phyloP scores from a whole-genome alignment of 257 asterid species.

The Lantana camara region DNA sequence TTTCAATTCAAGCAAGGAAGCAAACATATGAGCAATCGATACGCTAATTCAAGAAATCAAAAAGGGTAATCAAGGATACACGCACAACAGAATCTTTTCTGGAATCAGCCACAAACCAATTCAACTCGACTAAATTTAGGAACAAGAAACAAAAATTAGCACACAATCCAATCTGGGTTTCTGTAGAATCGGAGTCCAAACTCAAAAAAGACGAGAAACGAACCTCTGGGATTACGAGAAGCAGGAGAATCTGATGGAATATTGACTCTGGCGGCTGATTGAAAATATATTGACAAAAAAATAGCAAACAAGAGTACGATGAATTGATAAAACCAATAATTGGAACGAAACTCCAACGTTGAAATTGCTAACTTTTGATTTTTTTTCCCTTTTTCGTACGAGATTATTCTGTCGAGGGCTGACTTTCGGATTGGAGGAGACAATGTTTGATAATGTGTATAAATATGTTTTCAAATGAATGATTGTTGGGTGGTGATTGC shows the following conservation, averaged over 20 bases:
- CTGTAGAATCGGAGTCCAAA: not conserved
- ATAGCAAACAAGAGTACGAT: slow-evolving; percentile 9
- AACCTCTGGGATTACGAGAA: slow-evolving; percentile 33
- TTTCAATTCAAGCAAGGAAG: slow-evolving; percentile 14
- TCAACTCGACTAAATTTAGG: slow-evolving; percentile 20
- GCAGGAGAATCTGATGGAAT: slow-evolving; percentile 35
- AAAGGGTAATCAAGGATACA: not conserved
- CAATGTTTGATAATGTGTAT: not conserved
- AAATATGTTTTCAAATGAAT: not conserved
- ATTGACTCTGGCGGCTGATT: slow-evolving; percentile 32
- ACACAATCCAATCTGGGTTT: slow-evolving; percentile 14
- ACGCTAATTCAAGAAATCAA: slow-evolving; percentile 18
- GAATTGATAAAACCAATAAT: not conserved
- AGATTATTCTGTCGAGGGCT: slow-evolving; percentile 14
- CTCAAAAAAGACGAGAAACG: slow-evolving; percentile 26
- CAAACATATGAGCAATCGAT: not conserved
- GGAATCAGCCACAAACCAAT: slow-evolving; percentile 18
- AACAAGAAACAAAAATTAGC: not conserved
- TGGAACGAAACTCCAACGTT: slow-evolving; percentile 9
- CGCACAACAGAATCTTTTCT: not conserved
- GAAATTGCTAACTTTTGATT: not conserved
- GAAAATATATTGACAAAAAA: slow-evolving; percentile 2
- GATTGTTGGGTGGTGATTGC: slow-evolving; percentile 10
- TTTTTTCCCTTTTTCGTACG: not conserved
- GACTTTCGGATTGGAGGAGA: slow-evolving; percentile 16